Evolutionary conservation across 345 rosid genomes (phyloP).

Genomic region (Salix viminalis): DNA sequence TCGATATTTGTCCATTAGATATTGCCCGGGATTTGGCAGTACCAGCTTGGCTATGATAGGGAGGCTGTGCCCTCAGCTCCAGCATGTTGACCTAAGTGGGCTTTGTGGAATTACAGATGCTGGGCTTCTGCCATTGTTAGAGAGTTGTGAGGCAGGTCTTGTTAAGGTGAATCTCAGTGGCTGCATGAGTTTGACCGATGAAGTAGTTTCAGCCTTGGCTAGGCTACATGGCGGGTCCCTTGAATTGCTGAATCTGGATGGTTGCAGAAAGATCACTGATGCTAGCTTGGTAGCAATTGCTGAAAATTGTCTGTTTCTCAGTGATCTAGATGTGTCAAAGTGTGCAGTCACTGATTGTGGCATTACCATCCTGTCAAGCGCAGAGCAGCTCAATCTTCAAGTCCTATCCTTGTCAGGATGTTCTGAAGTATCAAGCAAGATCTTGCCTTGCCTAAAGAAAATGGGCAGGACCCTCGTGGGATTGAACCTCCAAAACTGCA

Average conservation of each 20-base stretch:
- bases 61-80: constrained; percentile 63
- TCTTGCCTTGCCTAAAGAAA: constrained; percentile 46
- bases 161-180: constrained; percentile 71
- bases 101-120: constrained; percentile 55
- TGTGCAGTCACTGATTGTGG: constrained; percentile 68
- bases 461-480: constrained; percentile 70
- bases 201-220: constrained; percentile 50
- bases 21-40: constrained; percentile 68
- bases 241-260: constrained; percentile 65
- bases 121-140: constrained; percentile 54
- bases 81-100: constrained; percentile 54
- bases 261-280: constrained; percentile 67
- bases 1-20: constrained; percentile 46
- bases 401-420: constrained; percentile 74
- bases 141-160: constrained; percentile 56
- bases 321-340: constrained; percentile 72
- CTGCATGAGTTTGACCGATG: constrained; percentile 69
- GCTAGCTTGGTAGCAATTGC: constrained; percentile 58
- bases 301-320: constrained; percentile 61
- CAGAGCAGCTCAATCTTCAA: constrained; percentile 58
- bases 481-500: constrained; percentile 76
- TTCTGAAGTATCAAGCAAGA: constrained; percentile 55
- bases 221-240: constrained; percentile 64
- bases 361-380: constrained; percentile 46
- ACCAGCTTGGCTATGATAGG: constrained; percentile 50